phyloP scores from a whole-genome alignment of 352 stramenopile species.

The Globisporangium ultimum region DNA sequence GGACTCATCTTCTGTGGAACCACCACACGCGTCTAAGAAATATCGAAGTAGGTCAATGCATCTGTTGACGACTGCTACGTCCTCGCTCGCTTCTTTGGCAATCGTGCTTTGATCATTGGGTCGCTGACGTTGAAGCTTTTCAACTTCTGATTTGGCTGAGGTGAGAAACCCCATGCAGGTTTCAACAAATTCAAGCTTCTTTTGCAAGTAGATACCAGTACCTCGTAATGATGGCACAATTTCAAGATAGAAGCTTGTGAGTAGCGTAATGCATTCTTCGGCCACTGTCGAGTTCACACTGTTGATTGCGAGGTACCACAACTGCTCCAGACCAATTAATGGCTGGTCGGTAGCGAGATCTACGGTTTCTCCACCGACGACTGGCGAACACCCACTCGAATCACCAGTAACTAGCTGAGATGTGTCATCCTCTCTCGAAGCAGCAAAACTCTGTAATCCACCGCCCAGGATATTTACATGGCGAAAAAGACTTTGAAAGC shows the following conservation, averaged over 20 bases:
- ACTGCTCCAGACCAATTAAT: slow-evolving; percentile 41
- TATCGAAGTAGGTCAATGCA: slow-evolving; percentile 69
- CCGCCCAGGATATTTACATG: slow-evolving; percentile 45
- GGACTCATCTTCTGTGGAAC: neutral
- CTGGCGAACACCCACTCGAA: neutral
- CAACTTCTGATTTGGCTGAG: slow-evolving; percentile 24
- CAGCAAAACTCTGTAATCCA: slow-evolving; percentile 31
- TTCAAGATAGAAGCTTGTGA: slow-evolving; percentile 58
- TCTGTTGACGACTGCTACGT: slow-evolving; percentile 34
- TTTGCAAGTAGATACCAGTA: slow-evolving; percentile 21
- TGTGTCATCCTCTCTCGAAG: neutral
- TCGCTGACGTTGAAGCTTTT: neutral
- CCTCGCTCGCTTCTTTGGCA: neutral
- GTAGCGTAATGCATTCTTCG: slow-evolving; percentile 58
- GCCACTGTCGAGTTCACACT: slow-evolving; percentile 38
- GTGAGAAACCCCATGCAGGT: slow-evolving; percentile 51
- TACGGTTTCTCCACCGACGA: slow-evolving; percentile 6
- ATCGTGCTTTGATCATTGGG: neutral
- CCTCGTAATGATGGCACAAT: slow-evolving; percentile 30
- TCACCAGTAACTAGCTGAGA: too few species aligned
- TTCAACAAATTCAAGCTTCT: slow-evolving; percentile 50
- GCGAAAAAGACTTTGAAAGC: slow-evolving; percentile 70
- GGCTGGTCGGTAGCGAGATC: slow-evolving; percentile 38
- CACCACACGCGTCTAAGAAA: slow-evolving; percentile 54
- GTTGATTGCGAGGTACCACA: slow-evolving; percentile 61